These are phyloP conservation scores for Metschnikowia aberdeeniae DNA, from an alignment of 805 yeast genomes.

Conservation along the genomic window DNA sequence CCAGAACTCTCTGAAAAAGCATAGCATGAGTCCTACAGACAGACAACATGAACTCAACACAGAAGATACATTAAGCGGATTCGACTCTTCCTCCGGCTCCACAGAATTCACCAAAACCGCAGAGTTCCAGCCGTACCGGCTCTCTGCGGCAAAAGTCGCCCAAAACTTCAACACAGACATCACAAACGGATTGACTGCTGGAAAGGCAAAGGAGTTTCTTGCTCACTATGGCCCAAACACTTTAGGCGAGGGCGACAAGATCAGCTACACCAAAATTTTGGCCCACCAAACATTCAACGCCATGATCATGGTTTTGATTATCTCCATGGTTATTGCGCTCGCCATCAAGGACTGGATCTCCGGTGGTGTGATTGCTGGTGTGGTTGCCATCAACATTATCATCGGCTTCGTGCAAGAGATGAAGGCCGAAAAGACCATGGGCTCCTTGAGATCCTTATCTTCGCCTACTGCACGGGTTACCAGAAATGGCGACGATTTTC, in stretches of 20 bases:
- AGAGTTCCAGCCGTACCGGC: slow-evolving; percentile 25
- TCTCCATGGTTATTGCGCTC: slow-evolving; percentile 65
- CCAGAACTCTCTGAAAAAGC: neutral
- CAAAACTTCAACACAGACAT: slow-evolving; percentile 38
- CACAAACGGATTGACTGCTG: slow-evolving; percentile 44
- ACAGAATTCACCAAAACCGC: slow-evolving; percentile 10
- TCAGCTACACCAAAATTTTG: slow-evolving; percentile 51
- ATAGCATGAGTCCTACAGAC: slow-evolving; percentile 1
- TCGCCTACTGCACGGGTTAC: slow-evolving; percentile 69
- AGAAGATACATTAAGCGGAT: slow-evolving; percentile 2
- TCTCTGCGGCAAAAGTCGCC: slow-evolving; percentile 34
- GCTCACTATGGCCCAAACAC: slow-evolving; percentile 51
- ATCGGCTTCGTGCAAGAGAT: slow-evolving; percentile 70
- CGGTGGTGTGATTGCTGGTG: slow-evolving; percentile 75
- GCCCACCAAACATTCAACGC: slow-evolving; percentile 72
- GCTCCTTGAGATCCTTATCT: slow-evolving; percentile 59
- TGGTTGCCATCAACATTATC: slow-evolving; percentile 55
- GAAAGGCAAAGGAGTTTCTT: slow-evolving; percentile 16
- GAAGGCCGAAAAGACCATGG: slow-evolving; percentile 78
- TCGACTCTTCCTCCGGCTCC: slow-evolving; percentile 10
- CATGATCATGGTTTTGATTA: slow-evolving; percentile 68
- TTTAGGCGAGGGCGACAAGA: slow-evolving; percentile 55
- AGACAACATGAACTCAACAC: neutral
- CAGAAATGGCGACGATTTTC: slow-evolving; percentile 52
- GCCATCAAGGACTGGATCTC: slow-evolving; percentile 77